Base-by-base conservation (phyloP, 1,284 basidiomycete species). In the Apiotrichum domesticum region DNA sequence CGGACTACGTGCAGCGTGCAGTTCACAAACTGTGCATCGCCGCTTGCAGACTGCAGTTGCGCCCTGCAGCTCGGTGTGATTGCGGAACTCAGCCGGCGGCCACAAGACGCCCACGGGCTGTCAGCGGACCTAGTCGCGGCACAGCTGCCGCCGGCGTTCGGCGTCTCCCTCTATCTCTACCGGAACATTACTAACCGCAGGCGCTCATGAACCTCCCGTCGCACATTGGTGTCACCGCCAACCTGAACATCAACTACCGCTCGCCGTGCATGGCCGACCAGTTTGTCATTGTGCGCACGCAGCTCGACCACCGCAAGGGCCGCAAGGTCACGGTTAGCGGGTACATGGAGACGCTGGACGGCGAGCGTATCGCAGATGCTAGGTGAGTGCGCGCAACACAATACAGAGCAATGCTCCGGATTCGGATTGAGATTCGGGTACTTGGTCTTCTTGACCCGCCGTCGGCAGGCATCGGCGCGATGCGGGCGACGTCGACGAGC, bases 171-270 rank as follows among this genome's bases (percentile, higher is more conserved):
- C 15, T 15, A 50, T 13, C 49, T 40, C 5, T 35, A 48, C n/a
- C 37, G 10, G 37, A 3, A 10, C 5, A 41, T 39, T 48, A 33
- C 14, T 29, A 32, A 45, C 11, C 11, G 15, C 65, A 90, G 89
- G 89, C 92, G 2, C 82, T 93, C 50, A 80, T 83, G 56, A 90
- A 90, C 69, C 77, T 97, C 0, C 91, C 92, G 0, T 86, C 87
- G 35, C 86, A 88, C 69, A 85, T 97, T 48, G 94, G 90, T n/a
- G 92, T 98, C 10, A 98, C 94, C 0, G 94, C 92, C 1, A 86
- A 82, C 52, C 77, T 93, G 46, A 80, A 81, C 14, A 75, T 93
- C 55, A 84, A 84, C 66, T 94, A 90, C 74, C 83, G 81, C 54
- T 86, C 88, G 0, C 90, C 90, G 0, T 89, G 88, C 1, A 83